These are phyloP conservation scores for Pneumocystis canis DNA, from an alignment of 1,139 yeast species.

Conservation along the genomic window DNA sequence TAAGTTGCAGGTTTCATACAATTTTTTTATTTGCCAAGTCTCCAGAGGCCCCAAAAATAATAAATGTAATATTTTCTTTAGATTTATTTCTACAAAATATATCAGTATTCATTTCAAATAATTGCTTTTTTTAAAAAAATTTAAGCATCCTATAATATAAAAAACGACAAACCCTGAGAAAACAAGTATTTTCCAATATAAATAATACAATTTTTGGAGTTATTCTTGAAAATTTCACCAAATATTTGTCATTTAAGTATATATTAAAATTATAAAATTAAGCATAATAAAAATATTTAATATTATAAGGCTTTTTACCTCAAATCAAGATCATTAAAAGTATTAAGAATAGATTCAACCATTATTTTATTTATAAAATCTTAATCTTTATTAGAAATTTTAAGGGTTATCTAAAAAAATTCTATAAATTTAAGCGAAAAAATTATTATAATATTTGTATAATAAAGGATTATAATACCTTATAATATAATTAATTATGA, in stretches of 20 bases:
- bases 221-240: background rate
- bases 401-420: background rate
- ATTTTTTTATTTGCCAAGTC: conserved; percentile 96
- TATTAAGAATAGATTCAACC: background rate
- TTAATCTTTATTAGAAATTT: background rate
- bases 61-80: conserved; percentile 27
- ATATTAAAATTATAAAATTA: background rate
- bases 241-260: background rate
- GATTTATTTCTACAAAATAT: background rate
- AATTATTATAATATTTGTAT: background rate
- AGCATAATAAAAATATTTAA: background rate
- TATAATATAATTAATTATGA: background rate
- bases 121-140: background rate
- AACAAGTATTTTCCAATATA: background rate
- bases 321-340: background rate
- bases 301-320: background rate
- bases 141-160: background rate
- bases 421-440: background rate
- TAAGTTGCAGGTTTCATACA: conserved; percentile 47
- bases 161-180: background rate
- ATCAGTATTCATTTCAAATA: background rate
- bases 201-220: background rate
- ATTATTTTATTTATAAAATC: background rate
- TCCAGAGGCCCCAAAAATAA: conserved; percentile 93
- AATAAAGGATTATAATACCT: background rate